phyloP scores from a whole-genome alignment of 768 basidiomycete genomes.

The Boletus patriciae region DNA sequence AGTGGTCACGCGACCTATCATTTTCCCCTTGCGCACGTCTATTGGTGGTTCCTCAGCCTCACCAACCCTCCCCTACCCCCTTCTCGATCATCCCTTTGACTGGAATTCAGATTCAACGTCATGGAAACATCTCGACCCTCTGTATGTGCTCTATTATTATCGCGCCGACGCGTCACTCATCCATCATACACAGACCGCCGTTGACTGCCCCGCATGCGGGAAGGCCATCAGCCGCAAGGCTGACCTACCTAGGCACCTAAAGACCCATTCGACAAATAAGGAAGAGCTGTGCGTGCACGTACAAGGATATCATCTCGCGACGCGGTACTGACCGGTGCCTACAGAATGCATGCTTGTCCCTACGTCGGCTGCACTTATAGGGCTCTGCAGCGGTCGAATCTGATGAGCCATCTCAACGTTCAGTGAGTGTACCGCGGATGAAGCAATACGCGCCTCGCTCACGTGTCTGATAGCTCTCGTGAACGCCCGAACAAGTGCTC shows the following conservation, averaged over 20 bases:
- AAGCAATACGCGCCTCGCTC: not conserved
- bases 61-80: not conserved
- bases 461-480: slow-evolving; percentile 9
- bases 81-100: not conserved
- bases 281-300: slow-evolving; percentile 22
- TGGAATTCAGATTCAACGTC: no score
- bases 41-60: not conserved
- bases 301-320: not conserved
- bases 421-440: slow-evolving; percentile 27
- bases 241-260: slow-evolving; percentile 32
- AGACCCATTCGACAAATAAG: slow-evolving; percentile 22
- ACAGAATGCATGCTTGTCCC: slow-evolving; percentile 28
- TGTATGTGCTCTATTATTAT: slow-evolving; percentile 8
- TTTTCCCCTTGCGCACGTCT: not conserved
- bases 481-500: slow-evolving; percentile 1
- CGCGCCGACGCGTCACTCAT: not conserved
- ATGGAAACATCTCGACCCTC: not conserved
- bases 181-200: slow-evolving; percentile 1
- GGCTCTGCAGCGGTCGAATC: slow-evolving; percentile 30
- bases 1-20: not conserved
- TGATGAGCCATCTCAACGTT: slow-evolving; percentile 27
- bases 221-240: slow-evolving; percentile 21
- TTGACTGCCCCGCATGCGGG: slow-evolving; percentile 16
- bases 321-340: slow-evolving; percentile 1
- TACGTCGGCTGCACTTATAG: slow-evolving; percentile 19